Base-by-base conservation (phyloP, 768 basidiomycete species). In the Boletellus emodensis region DNA sequence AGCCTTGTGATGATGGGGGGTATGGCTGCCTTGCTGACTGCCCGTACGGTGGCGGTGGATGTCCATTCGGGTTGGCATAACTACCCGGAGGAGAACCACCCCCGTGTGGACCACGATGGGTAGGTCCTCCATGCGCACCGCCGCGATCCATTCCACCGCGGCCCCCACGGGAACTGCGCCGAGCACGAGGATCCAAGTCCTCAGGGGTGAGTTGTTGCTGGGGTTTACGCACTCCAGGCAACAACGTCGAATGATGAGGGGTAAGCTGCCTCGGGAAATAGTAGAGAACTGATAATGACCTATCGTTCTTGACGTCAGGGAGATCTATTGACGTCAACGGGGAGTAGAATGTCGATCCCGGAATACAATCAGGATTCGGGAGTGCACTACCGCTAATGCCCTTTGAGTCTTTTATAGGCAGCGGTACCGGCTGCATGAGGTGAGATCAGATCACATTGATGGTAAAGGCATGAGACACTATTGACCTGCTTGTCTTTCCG, bases 281-380 rank as follows among this genome's bases (percentile, higher is more conserved):
- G 68, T 93, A 98, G 30, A 84, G 69, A 3, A 85, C 92, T 0
- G 93, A 94, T 12, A 98, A 72, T 10, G 94, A 90, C 20, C 82
- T 79, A 69, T 99, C 94, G 63, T 88, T 86, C 60, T 79, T 78
- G 58, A 99, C 85, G 69, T 98, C 94, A 3, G 81, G 80, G 44
- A 90, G 71, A 45, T 77, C 76, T 36, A 82, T 67, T 18, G 71
- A 67, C 5, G 75, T 58, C 33, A 99, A 70, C 9, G 90, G 92
- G 30, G 81, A 82, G 59, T 84, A 83, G 66, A 90, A 94, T 0
- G 91, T 95, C 6, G 94, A 89, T 45, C 92, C 91, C 3, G 96
- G 96, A 12, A 98, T 80, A 61, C 87, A 94, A 48, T 85, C 83
- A 15, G 92, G 87, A 67, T 94, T 91, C 14, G 90, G 84, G 17